phyloP scores from a whole-genome alignment of 768 basidiomycete species.

The Arthromyces matolae region DNA sequence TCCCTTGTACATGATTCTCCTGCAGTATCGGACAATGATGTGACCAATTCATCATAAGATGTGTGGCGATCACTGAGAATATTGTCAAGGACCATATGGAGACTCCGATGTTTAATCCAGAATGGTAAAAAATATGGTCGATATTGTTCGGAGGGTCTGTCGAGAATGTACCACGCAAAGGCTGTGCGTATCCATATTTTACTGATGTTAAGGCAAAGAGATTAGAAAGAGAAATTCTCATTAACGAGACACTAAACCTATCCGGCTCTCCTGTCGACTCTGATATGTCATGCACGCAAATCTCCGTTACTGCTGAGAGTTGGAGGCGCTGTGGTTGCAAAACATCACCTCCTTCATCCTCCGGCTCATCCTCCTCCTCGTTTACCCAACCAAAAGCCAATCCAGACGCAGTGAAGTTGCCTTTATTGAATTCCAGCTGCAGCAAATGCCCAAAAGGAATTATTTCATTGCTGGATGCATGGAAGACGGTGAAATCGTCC shows the following conservation, averaged over 20 bases:
- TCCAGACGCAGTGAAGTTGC: conserved; percentile 37
- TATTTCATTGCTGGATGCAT: conserved; percentile 31
- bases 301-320: conserved; percentile 41
- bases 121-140: conserved; percentile 40
- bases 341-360: conserved; percentile 26
- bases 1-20: conserved; percentile 11
- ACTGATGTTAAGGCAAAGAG: conserved; percentile 28
- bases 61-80: conserved; percentile 32
- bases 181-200: conserved; percentile 62
- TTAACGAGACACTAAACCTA: conserved; percentile 31
- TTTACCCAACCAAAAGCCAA: conserved; percentile 37
- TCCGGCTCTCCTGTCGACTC: conserved; percentile 34
- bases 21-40: conserved; percentile 27
- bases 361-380: conserved; percentile 25
- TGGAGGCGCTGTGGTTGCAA: conserved; percentile 27
- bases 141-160: conserved; percentile 45
- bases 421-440: conserved; percentile 22
- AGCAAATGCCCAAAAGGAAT: conserved; percentile 40
- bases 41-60: conserved; percentile 37
- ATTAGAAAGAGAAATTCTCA: conserved; percentile 10
- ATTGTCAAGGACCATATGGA: conserved; percentile 43
- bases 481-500: conserved; percentile 51
- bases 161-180: conserved; percentile 69
- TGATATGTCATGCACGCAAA: conserved; percentile 42
- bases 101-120: conserved; percentile 46